phyloP scores from a whole-genome alignment of 805 yeast genomes.

The Ogataea wickerhamii region DNA sequence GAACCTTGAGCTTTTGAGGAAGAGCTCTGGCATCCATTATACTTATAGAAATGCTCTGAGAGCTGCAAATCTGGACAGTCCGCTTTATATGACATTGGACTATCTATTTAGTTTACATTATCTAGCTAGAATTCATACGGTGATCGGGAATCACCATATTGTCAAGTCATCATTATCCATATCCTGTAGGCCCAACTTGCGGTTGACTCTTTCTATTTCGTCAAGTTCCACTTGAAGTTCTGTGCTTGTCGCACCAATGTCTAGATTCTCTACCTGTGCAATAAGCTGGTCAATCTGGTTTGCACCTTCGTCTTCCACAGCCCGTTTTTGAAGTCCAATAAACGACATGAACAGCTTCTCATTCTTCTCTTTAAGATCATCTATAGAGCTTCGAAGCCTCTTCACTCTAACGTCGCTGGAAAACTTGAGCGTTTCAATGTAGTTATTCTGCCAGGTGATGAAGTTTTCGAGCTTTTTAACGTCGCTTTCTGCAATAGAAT shows the following conservation, averaged over 20 bases:
- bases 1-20: no score
- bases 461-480: slow-evolving; percentile 22
- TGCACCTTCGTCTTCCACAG: neutral
- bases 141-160: no score
- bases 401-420: slow-evolving; percentile 12
- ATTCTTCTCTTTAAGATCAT: slow-evolving; percentile 8
- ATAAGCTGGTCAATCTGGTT: slow-evolving; percentile 10
- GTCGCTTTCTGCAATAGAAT: slow-evolving; percentile 6
- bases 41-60: no score
- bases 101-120: no score
- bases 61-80: no score
- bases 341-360: slow-evolving; percentile 7
- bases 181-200: neutral
- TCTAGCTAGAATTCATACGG: no score
- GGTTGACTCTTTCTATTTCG: neutral
- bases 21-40: no score
- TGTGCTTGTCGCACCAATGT: slow-evolving; percentile 6
- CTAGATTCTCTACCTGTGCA: slow-evolving; percentile 8
- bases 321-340: slow-evolving; percentile 1
- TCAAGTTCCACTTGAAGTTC: slow-evolving; percentile 12
- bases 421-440: slow-evolving; percentile 21
- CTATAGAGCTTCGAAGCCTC: slow-evolving; percentile 5
- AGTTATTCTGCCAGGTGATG: slow-evolving; percentile 25
- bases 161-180: no score
- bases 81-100: no score